Evolutionary conservation across 768 basidiomycete species (phyloP), one percentile per base, ranked within the genome.

Genomic region (Mycena olivaceomarginata): DNA sequence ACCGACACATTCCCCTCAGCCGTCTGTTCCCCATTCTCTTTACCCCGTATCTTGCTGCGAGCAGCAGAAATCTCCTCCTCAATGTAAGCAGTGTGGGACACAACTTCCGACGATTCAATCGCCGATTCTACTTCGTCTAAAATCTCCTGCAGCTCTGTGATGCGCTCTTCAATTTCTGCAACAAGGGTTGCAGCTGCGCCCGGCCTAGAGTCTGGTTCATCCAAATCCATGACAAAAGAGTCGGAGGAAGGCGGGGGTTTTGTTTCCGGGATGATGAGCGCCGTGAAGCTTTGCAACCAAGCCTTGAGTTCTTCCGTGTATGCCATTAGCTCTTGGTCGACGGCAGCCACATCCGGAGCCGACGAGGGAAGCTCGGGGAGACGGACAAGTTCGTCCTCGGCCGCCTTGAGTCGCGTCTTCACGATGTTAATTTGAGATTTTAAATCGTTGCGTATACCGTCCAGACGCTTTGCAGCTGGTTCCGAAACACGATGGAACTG

Each of bases 401-500:
- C 73, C 4, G 48, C 7, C 37, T 46, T 31, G 31, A 77, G 72
- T 2, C 79, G 76, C 0, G 1, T n/a, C 4, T 66, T 25, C 2
- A 70, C 63, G 4, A 8, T 11, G 5, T 11, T 18, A 10, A 67
- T 48, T 18, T 67, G 40, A 10, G 5, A 13, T 13, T 5, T 48
- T 1, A 80, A 53, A 5, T 71, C 65, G 37, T n/a, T 15, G 48
- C 73, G 67, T 15, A 75, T 72, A 18, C 12, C 7, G 41, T 80
- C 41, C 5, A 81, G 67, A 3, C 56, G 70, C 3, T 37, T 31
- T 12, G 73, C 75, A 3, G 75, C 72, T 25, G 25, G 31, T 1
- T n/a, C 7, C 46, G 75, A 74, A 12, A 80, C 59, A 43, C 72
- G 77, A 5, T 51, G 53, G 67, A 80, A 78, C 67, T 78, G 77